Conservation (phyloP, 345 rosid genomes). For the Arabidopsis arenosa region DNA sequence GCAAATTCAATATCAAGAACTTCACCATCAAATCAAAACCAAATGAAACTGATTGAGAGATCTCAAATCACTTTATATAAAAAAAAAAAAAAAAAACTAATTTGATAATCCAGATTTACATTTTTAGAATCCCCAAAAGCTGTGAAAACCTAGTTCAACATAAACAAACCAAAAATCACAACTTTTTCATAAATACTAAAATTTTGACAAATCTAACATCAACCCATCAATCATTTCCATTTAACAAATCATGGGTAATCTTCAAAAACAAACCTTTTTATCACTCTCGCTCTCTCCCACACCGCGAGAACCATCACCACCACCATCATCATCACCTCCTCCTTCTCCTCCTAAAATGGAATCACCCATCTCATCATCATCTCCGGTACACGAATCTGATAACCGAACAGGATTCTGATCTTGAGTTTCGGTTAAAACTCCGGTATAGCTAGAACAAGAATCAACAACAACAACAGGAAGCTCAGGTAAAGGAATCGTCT, state of each 20-base stretch:
- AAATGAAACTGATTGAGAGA: neutral
- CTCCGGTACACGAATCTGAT: slow-evolving; percentile 45
- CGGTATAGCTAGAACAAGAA: slow-evolving; percentile 33
- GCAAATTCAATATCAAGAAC: neutral
- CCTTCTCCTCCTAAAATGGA: slow-evolving; percentile 23
- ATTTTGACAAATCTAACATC: slow-evolving; percentile 32
- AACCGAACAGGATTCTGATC: slow-evolving; percentile 52
- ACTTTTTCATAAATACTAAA: neutral
- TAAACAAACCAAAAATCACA: slow-evolving; percentile 18
- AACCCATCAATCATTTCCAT: slow-evolving; percentile 26
- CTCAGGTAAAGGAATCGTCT: slow-evolving; percentile 79
- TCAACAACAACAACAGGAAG: slow-evolving; percentile 32
- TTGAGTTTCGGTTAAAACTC: slow-evolving; percentile 39
- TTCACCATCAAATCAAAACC: neutral
- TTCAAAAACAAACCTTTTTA: slow-evolving; percentile 45
- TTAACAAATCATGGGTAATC: slow-evolving; percentile 23
- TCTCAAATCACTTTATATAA: slow-evolving; percentile 7
- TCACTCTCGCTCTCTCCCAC: slow-evolving; percentile 49
- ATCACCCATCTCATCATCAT: slow-evolving; percentile 29
- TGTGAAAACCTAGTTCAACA: slow-evolving; percentile 29
- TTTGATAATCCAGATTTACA: slow-evolving; percentile 22
- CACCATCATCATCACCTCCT: neutral
- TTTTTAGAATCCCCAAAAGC: neutral
- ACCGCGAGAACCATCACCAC: slow-evolving; percentile 8
- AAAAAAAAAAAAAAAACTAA: neutral